Percentiles rank a stretch among this genome's conserved stretches.
phyloP scores from a whole-genome alignment of 2,329 filamentous ascomycete genomes.

The Phaeosphaeriaceae sp. region DNA sequence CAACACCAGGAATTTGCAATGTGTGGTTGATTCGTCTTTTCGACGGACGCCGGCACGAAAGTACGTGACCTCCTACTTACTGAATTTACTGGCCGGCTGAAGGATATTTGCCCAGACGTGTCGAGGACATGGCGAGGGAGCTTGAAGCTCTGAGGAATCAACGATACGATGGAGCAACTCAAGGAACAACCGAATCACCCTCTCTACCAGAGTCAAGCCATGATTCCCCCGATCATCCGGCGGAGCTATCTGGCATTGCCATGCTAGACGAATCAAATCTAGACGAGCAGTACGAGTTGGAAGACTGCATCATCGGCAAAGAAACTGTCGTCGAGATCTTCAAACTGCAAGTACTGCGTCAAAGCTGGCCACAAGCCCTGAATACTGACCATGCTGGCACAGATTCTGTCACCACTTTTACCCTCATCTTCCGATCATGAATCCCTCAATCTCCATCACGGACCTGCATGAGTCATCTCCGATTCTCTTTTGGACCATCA shows the following conservation, averaged over 20 bases:
- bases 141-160: constrained; percentile 24
- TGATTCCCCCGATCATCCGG: constrained; percentile 17
- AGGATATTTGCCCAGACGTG: constrained; percentile 14
- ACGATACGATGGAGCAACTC: constrained; percentile 7
- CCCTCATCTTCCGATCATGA: constrained; percentile 30
- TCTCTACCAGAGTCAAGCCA: constrained; percentile 12
- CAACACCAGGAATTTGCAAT: constrained; percentile 24
- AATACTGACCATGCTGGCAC: not conserved
- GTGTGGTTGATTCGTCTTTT: constrained; percentile 31
- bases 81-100: not conserved
- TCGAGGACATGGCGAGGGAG: constrained; percentile 34
- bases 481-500: constrained; percentile 32
- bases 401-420: constrained; percentile 27
- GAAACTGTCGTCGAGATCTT: constrained; percentile 23
- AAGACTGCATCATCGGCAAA: constrained; percentile 16
- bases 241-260: constrained; percentile 11
- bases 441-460: constrained; percentile 21
- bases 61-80: constrained; percentile 10
- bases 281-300: constrained; percentile 21
- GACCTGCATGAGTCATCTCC: constrained; percentile 21
- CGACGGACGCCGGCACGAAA: constrained; percentile 32
- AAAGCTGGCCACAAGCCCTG: not conserved
- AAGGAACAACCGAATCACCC: constrained; percentile 20
- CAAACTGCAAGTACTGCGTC: constrained; percentile 16
- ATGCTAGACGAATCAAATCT: constrained; percentile 17